A percentile compares a stretch with the other conserved stretches of the same genome.
Evolutionary conservation across 1,139 yeast genomes (phyloP).

Genomic region (Blastobotrys illinoisensis): DNA sequence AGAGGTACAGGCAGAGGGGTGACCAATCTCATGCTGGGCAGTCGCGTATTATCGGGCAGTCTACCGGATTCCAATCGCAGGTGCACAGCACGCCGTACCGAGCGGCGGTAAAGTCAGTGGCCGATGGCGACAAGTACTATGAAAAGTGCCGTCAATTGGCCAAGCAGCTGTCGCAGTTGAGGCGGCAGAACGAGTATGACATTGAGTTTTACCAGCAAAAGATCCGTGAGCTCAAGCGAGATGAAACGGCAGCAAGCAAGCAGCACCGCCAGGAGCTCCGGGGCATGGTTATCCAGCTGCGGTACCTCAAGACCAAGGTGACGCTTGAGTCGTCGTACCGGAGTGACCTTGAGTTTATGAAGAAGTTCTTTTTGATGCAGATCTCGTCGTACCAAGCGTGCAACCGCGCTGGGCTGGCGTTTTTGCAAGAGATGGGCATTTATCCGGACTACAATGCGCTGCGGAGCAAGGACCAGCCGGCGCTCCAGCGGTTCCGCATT

Average conservation of each 20-base stretch:
- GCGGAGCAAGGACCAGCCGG: constrained; percentile 15
- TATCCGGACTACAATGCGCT: constrained; percentile 42
- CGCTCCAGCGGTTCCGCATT: constrained; percentile 35
- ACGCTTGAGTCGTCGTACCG: constrained; percentile 33
- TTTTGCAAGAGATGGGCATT: constrained; percentile 45
- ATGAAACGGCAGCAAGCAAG: constrained; percentile 5
- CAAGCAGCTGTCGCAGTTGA: constrained; percentile 5
- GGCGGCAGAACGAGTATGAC: constrained; percentile 8
- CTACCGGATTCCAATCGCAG: too few relatives aligned
- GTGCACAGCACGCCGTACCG: not conserved
- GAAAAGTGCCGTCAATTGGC: constrained; percentile 8
- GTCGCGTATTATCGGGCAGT: not conserved
- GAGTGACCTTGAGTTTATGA: constrained; percentile 49
- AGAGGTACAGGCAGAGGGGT: constrained; percentile 10
- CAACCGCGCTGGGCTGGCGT: constrained; percentile 40
- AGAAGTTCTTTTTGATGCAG: constrained; percentile 44
- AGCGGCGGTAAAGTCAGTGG: not conserved
- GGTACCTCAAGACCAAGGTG: constrained; percentile 19
- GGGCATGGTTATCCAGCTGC: constrained; percentile 20
- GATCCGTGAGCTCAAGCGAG: constrained; percentile 9
- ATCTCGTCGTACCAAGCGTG: constrained; percentile 42
- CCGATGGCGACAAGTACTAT: not conserved
- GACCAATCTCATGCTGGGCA: not conserved
- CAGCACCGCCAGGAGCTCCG: constrained; percentile 12
- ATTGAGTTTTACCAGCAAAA: constrained; percentile 18